Percentiles rank a stretch among this genome's conserved stretches.
Evolutionary conservation across 2,329 filamentous ascomycete genomes (phyloP).

Genomic region (Colletotrichum theobromicola): DNA sequence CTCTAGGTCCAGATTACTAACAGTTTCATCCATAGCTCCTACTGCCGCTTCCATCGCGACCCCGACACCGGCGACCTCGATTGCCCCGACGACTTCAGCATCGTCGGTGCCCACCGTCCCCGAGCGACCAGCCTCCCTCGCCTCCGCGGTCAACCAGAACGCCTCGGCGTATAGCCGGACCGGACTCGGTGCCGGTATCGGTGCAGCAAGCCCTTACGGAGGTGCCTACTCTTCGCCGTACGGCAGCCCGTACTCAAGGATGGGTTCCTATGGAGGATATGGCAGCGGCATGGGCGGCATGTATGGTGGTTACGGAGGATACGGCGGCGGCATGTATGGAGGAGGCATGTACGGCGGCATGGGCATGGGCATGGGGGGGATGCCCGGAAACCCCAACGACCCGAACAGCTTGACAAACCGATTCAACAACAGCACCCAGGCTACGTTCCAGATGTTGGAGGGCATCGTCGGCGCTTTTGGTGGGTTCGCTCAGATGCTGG

Average conservation of each 20-base stretch:
- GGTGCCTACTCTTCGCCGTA: slow-evolving; percentile 46
- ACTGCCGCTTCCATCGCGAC: slow-evolving; percentile 46
- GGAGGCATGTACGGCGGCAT: slow-evolving; percentile 33
- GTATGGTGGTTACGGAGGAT: slow-evolving; percentile 49
- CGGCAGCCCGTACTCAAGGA: slow-evolving; percentile 37
- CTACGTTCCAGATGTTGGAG: slow-evolving; percentile 98
- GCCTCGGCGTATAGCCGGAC: slow-evolving; percentile 77
- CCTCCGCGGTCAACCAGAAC: slow-evolving; percentile 83
- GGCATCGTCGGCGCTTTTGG: slow-evolving; percentile 96
- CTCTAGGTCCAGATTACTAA: slow-evolving; percentile 12
- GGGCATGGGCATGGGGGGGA: slow-evolving; percentile 45
- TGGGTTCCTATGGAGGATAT: slow-evolving; percentile 53
- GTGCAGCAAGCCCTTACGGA: slow-evolving; percentile 32
- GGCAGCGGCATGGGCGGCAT: slow-evolving; percentile 44
- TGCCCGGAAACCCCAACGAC: slow-evolving; percentile 73
- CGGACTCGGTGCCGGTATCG: slow-evolving; percentile 32
- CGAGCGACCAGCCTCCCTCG: slow-evolving; percentile 79
- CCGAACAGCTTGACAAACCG: slow-evolving; percentile 94
- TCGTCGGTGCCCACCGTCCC: slow-evolving; percentile 73
- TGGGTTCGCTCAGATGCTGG: slow-evolving; percentile 98
- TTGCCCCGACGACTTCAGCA: slow-evolving; percentile 30
- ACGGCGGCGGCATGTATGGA: slow-evolving; percentile 37
- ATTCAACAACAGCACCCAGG: slow-evolving; percentile 92
- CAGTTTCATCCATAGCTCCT: slow-evolving; percentile 32
- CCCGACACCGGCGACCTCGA: slow-evolving; percentile 42